Conservation (phyloP, 768 basidiomycete species). For the Porphyrellus cyaneotinctus region DNA sequence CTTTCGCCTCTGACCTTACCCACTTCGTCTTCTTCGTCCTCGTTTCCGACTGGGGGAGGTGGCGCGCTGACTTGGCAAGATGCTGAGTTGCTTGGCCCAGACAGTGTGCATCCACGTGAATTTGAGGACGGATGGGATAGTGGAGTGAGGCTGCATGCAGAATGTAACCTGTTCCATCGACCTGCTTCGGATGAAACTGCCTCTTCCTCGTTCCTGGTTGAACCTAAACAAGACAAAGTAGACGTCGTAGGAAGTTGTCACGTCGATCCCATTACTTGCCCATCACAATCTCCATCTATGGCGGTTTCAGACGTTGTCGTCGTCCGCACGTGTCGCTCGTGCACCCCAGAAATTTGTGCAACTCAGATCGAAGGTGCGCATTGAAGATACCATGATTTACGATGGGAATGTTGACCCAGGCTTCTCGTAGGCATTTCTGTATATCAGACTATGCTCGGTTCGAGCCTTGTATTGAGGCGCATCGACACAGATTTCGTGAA, state of each 20-base stretch:
- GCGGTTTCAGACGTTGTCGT: slow-evolving; percentile 39
- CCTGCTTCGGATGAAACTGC: background rate
- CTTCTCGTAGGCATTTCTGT: slow-evolving; percentile 60
- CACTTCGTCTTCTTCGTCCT: slow-evolving; percentile 6
- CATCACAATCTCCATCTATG: slow-evolving; percentile 2
- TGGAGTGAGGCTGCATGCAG: slow-evolving; percentile 11
- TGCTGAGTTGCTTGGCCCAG: slow-evolving; percentile 43
- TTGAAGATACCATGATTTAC: background rate
- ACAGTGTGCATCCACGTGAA: slow-evolving; percentile 40
- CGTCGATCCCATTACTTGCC: background rate
- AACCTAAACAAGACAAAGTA: slow-evolving; percentile 1
- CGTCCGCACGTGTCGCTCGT: slow-evolving; percentile 62
- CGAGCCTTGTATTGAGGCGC: slow-evolving; percentile 57
- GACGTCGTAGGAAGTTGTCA: slow-evolving; percentile 1
- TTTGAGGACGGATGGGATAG: slow-evolving; percentile 37
- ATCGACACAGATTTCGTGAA: slow-evolving; percentile 80
- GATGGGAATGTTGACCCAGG: slow-evolving; percentile 6
- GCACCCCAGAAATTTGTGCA: slow-evolving; percentile 58
- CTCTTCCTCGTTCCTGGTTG: background rate
- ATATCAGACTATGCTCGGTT: slow-evolving; percentile 62
- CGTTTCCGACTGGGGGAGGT: slow-evolving; percentile 7
- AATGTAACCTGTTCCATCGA: slow-evolving; percentile 7
- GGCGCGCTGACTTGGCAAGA: slow-evolving; percentile 39
- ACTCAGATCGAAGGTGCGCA: slow-evolving; percentile 66
- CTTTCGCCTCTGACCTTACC: slow-evolving; percentile 13